Base-by-base conservation (phyloP, 371 early-diverging fungal species). In the Actinomucor elegans region DNA sequence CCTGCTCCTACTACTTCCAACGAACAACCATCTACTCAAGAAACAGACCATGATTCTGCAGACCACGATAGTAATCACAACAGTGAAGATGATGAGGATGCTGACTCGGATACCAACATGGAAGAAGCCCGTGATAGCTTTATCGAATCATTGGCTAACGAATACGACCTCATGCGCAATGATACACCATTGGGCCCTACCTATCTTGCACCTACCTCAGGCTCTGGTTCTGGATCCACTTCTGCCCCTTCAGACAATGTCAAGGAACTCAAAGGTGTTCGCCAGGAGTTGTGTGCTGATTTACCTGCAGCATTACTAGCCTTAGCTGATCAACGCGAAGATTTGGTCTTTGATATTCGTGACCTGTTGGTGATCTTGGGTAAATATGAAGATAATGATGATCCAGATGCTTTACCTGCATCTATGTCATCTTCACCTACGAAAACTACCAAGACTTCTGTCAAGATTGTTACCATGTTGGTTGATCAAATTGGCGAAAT, bases 341-440 rank as follows among this genome's bases (percentile, higher is more conserved):
- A 87, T 52, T 61, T 81, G 1, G 80, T 90, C 15, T 86, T 90
- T 58, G 79, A 81, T 38, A 67, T 91, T 23, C 87, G 89, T 28
- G 90, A 91, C 34, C 66, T 90, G 18, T 59, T 85, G 6, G 72
- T 75, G 0, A 49, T 83, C 3, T 45, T 85, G 7, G 61, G 75
- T 36, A 82, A 85, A 49, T 73, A 72, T 17, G 79, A 85, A n/a
- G 52, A 47, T 3, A n/a, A 44, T 15, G 23, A 34, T 3, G 33
- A 31, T 0, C 28, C 15, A 6, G 5, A 23, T 9, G 21, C 17
- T 4, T 20, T 20, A 7, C 31, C 31, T 12, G 12, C 12, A 28
- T 21, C 17, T 3, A 12, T 31, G n/a, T 31, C 29, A 20, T 9
- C 11, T 24, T 21, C 37, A 14, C 21, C 43, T 24, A 10, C 41